phyloP scores from a whole-genome alignment of 2,329 filamentous ascomycete species.

The Ascocoryne sarcoides region DNA sequence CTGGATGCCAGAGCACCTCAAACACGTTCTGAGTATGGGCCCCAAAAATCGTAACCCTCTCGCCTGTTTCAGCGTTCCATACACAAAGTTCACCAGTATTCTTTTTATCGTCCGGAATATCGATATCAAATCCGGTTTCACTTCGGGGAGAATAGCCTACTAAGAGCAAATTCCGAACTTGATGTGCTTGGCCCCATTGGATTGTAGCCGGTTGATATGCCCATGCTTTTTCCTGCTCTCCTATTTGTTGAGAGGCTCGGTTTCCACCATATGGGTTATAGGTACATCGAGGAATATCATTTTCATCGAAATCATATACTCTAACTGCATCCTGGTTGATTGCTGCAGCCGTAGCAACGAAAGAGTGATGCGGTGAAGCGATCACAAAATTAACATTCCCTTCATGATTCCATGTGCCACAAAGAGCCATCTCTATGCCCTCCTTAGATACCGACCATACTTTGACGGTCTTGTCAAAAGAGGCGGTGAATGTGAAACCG shows the following conservation, averaged over 20 bases:
- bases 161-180: constrained; percentile 43
- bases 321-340: constrained; percentile 45
- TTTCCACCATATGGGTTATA: constrained; percentile 25
- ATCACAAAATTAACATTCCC: constrained; percentile 56
- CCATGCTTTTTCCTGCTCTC: constrained; percentile 33
- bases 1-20: constrained; percentile 55
- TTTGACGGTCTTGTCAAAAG: constrained; percentile 54
- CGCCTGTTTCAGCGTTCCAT: constrained; percentile 40
- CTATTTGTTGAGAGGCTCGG: constrained; percentile 16
- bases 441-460: constrained; percentile 42
- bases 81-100: constrained; percentile 51
- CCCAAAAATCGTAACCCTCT: constrained; percentile 39
- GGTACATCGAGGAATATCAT: constrained; percentile 28
- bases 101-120: constrained; percentile 48
- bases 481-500: constrained; percentile 46
- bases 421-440: constrained; percentile 33
- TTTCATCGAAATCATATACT: constrained; percentile 40
- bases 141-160: constrained; percentile 56
- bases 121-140: constrained; percentile 41
- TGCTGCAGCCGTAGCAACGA: constrained; percentile 52
- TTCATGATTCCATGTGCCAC: constrained; percentile 46
- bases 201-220: constrained; percentile 55
- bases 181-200: constrained; percentile 45
- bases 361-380: constrained; percentile 36
- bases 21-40: constrained; percentile 52